Percentiles rank a stretch among this genome's conserved stretches.
Conservation (phyloP, 805 yeast genomes). For the Saturnispora ahearnii region DNA sequence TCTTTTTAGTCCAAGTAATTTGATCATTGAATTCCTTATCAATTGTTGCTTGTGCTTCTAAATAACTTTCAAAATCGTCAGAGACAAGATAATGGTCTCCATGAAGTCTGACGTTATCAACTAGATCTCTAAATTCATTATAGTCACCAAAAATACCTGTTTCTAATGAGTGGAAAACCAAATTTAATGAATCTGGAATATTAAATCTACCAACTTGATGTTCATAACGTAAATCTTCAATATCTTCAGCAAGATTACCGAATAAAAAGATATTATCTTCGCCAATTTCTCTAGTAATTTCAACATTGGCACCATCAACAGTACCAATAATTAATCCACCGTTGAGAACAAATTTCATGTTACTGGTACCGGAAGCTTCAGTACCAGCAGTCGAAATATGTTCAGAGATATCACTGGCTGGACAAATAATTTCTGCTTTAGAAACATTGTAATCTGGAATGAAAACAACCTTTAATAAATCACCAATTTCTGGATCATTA, state of each 20-base stretch:
- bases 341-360: slow-evolving; percentile 90
- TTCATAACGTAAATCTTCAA: slow-evolving; percentile 71
- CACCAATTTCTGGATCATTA: slow-evolving; percentile 63
- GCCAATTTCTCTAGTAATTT: slow-evolving; percentile 87
- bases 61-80: slow-evolving; percentile 82
- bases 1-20: slow-evolving; percentile 68
- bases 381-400: slow-evolving; percentile 97
- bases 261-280: slow-evolving; percentile 88
- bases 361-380: slow-evolving; percentile 92
- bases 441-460: slow-evolving; percentile 91
- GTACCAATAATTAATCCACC: slow-evolving; percentile 95
- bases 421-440: slow-evolving; percentile 83
- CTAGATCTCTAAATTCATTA: slow-evolving; percentile 55
- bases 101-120: slow-evolving; percentile 60
- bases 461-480: slow-evolving; percentile 75
- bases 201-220: slow-evolving; percentile 55
- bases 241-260: slow-evolving; percentile 85
- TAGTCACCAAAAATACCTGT: slow-evolving; percentile 61
- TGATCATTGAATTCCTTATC: slow-evolving; percentile 59
- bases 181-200: slow-evolving; percentile 49
- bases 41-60: slow-evolving; percentile 70
- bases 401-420: slow-evolving; percentile 85
- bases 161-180: slow-evolving; percentile 61
- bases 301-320: slow-evolving; percentile 95
- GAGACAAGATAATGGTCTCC: slow-evolving; percentile 83